Evolutionary conservation across 2,329 filamentous ascomycete genomes (phyloP), one percentile per base, ranked within the genome.

Genomic region (Aspergillus persii): DNA sequence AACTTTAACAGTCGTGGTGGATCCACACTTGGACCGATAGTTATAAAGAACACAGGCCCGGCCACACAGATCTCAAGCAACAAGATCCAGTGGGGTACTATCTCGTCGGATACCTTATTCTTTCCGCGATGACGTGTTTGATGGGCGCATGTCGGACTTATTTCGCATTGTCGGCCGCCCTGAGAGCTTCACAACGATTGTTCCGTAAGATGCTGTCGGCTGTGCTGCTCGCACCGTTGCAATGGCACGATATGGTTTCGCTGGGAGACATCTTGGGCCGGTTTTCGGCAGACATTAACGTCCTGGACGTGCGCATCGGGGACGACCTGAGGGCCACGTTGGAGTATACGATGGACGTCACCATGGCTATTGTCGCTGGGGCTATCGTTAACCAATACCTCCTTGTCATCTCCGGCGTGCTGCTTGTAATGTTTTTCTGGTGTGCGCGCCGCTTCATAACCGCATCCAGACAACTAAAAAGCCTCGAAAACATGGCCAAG

Each of bases 171-270:
- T 49, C 47, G 3, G 56, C 51, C 15, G 51, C 56, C 12, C n/a
- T 56, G 8, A 36, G 47, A 27, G 54, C 54, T 15, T 56, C 54
- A 27, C 47, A 44, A 41, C 11, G 44, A n/a, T 11, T 58, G n/a
- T 58, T 58, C 39, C 51, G 31, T 26, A 44, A 51, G 29, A 54
- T 53, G 26, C 31, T 58, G 2, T 46, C 36, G 33, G 36, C n/a
- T 9, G 31, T 58, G 4, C 31, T 93, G 4, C 84, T 87, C 26
- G 86, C 89, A 7, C 89, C 88, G 3, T 79, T 92, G 15, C 81
- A 89, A 59, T 91, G 89, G 88, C 81, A 92, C 48, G 90, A 92
- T 69, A 92, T 89, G 0, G 87, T 91, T 0, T 90, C 90, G 0
- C 79, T 91, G 1, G 90, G 90, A 2, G 83, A 89, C 47, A 84